Conservation (phyloP, 768 basidiomycete species). For the Naganishia friedmannii region DNA sequence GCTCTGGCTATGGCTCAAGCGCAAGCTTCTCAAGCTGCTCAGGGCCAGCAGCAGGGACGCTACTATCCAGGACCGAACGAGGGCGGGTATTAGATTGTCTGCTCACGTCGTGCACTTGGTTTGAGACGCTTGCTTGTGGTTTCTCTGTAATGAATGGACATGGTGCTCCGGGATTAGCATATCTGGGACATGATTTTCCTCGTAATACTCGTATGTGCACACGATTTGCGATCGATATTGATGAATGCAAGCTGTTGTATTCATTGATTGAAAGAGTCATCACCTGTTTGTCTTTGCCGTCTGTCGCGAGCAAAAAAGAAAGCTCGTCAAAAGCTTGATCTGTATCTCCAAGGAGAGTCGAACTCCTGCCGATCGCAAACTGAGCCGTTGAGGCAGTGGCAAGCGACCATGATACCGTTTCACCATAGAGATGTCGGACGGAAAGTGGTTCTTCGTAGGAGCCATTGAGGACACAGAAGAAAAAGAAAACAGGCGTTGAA, state of each 20-base stretch:
- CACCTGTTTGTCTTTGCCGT: no score
- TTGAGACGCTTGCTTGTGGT: background rate
- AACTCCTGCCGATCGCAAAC: background rate
- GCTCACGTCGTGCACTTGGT: background rate
- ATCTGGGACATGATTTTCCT: background rate
- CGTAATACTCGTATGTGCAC: background rate
- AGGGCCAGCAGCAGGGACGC: conserved; percentile 36
- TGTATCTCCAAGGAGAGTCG: background rate
- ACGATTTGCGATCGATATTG: background rate
- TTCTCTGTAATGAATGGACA: background rate
- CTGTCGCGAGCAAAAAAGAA: background rate
- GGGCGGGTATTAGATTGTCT: background rate
- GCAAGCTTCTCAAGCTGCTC: conserved; percentile 41
- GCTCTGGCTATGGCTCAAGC: conserved; percentile 35
- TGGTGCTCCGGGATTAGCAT: background rate
- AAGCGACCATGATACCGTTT: no score
- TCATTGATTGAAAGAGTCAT: background rate
- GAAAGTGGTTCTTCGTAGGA: no score
- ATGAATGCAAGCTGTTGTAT: background rate
- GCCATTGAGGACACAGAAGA: no score
- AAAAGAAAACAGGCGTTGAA: no score
- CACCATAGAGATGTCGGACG: no score
- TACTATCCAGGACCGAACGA: background rate
- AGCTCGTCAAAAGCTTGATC: background rate
- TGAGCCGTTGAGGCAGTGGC: no score